Evolutionary conservation across 177 flowering plant genomes (phyloP), one percentile per base, ranked within the genome.

Genomic region (Vitis hybrid): DNA sequence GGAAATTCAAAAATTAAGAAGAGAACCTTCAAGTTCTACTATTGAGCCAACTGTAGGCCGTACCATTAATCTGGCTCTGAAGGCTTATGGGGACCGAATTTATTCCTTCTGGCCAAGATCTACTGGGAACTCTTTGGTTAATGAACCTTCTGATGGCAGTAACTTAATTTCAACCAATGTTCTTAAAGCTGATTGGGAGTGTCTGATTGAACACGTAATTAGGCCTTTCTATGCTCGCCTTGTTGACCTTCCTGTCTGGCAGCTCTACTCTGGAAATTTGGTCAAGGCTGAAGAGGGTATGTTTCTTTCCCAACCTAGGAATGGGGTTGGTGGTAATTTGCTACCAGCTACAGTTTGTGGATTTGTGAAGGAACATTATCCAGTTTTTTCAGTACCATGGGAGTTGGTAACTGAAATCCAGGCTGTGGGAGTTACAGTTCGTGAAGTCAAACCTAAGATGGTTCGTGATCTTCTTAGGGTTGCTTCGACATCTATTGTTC

Each of bases 321-420:
- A 71, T 86, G 86, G 78, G 51, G 80, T 78, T 49, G 83, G 80
- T 73, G 89, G 82, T 69, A 83, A 74, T 78, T 74, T 88, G 79
- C 89, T 88, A 21, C 97, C 98, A 17, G 85, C 88, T 66, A 82
- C 97, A 34, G 97, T 95, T 72, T 91, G 95, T 68, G 81, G 83
- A 75, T 95, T 91, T 77, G 96, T 95, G 56, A 95, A 91, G 81
- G 99, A 95, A 73, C 97, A 93, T 70, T 93, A 95, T 80, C 98
- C 93, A 19, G 99, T 95, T 51, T 95, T 95, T 79, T 88, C 90
- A 39, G 94, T 95, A 39, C 98, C 99, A 15, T 93, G 98, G 98
- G 97, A 93, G 75, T 80, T 95, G 83, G 89, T 95, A 61, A 78
- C 85, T 73, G 99, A 95, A 81, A 85, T 95, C 72, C 94, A 91